Percentiles rank a stretch among this genome's conserved stretches.
Evolutionary conservation across 345 rosid genomes (phyloP).

Genomic region (Populus davidiana): DNA sequence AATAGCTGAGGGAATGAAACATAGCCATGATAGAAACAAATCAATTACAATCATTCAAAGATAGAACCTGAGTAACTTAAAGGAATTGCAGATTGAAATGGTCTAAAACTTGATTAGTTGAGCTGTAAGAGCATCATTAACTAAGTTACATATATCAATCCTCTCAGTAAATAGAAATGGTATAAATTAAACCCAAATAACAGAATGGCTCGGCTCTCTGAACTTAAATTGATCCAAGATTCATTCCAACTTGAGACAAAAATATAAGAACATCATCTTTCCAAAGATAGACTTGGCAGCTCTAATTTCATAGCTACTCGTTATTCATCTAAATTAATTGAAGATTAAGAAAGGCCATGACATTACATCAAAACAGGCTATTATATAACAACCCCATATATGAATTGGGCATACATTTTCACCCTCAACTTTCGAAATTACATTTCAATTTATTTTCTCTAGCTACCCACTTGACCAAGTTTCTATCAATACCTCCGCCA

Average conservation of each 20-base stretch:
- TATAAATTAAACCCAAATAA: neutral
- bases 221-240: neutral
- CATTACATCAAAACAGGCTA: neutral
- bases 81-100: neutral
- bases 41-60: too few relatives aligned
- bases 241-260: neutral
- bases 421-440: slow-evolving; percentile 5
- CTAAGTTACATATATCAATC: neutral
- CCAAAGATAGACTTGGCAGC: neutral
- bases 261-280: neutral
- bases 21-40: too few relatives aligned
- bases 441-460: neutral
- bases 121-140: neutral
- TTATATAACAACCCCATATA: neutral
- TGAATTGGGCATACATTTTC: neutral
- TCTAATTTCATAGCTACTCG: neutral
- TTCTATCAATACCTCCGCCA: too few relatives aligned
- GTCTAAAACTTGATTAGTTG: neutral
- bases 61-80: too few relatives aligned
- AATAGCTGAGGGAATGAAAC: too few relatives aligned
- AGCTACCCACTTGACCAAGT: slow-evolving; percentile 1
- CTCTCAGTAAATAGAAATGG: neutral
- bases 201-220: neutral
- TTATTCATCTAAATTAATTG: neutral
- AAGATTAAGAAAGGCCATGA: neutral